Conservation (phyloP, 306 rosid species). For the Elaeagnus macrophylla region DNA sequence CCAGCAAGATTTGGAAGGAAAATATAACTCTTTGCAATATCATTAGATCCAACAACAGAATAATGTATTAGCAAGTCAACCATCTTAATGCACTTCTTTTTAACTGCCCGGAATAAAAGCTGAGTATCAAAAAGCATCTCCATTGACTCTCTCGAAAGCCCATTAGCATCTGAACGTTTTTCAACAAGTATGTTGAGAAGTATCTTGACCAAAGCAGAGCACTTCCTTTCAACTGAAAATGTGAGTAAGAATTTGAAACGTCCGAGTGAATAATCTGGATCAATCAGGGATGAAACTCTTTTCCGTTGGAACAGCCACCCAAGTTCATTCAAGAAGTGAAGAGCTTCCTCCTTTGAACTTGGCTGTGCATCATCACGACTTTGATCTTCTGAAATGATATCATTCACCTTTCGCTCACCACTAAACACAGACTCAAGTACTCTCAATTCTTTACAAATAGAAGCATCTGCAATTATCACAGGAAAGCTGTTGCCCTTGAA, state of each 20-base stretch:
- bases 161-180: slow-evolving; percentile 38
- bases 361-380: slow-evolving; percentile 37
- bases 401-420: slow-evolving; percentile 28
- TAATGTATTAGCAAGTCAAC: slow-evolving; percentile 63
- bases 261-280: slow-evolving; percentile 42
- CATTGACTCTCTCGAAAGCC: slow-evolving; percentile 38
- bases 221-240: slow-evolving; percentile 72
- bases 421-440: slow-evolving; percentile 63
- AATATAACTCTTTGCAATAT: slow-evolving; percentile 34
- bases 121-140: slow-evolving; percentile 66
- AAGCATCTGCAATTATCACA: slow-evolving; percentile 65
- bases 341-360: slow-evolving; percentile 58
- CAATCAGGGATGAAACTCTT: slow-evolving; percentile 28
- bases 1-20: slow-evolving; percentile 74
- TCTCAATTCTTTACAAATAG: slow-evolving; percentile 67
- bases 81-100: slow-evolving; percentile 61
- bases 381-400: slow-evolving; percentile 43
- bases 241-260: slow-evolving; percentile 68
- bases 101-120: slow-evolving; percentile 71
- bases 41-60: slow-evolving; percentile 27
- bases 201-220: slow-evolving; percentile 54
- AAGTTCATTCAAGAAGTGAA: slow-evolving; percentile 77
- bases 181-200: slow-evolving; percentile 59
- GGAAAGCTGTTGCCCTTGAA: slow-evolving; percentile 77
- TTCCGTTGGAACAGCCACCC: slow-evolving; percentile 89